Base-by-base conservation (phyloP, 1,284 basidiomycete species). In the Apiotrichum domesticum region DNA sequence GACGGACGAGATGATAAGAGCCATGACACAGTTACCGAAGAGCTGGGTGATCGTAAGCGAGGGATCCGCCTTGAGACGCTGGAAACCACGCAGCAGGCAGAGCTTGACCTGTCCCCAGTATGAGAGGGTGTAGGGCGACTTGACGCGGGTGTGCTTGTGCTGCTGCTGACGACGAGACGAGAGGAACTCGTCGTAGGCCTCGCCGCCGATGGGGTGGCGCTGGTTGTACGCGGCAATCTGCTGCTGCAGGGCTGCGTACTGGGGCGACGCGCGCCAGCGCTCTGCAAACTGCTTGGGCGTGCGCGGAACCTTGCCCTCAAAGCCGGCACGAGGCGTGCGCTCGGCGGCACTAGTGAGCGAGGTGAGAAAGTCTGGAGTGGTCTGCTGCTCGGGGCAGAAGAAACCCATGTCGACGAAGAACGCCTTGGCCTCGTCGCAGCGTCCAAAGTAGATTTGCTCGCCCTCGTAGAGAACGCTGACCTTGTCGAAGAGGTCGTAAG, bases 401-500 rank as follows among this genome's bases (percentile, higher is more conserved):
- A 85, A 95, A 7, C 91, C 91, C 56, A 93, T 80, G 46, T 79
- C 73, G 67, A 87, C 82, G 64, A 92, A 92, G 77, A 90, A 93
- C 3, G 79, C 77, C 51, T 88, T 85, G 13, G 90, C 91, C 55
- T 85, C 81, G 77, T 74, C 73, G 1, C 84, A 81, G 6, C 84
- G 83, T 5, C 91, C 91, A 70, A 85, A 90, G 80, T 85, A 94
- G 42, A 90, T 87, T 70, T 90, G 85, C 55, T 84, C 85, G 9
- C 91, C 91, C 71, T 89, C 79, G 74, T 90, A 85, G 52, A 95
- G 78, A 29, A 95, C 83, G 61, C 80, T 81, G 42, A 86, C 83
- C 69, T 88, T 87, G 78, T 87, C 84, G 59, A 88, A 88, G 49
- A 72, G 62, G 51, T 81, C 79, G 63, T 78, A 80, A 3, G 80